Percentiles rank a stretch among this genome's conserved stretches.
Conservation (phyloP, 164 flowering plant species). For the Kingdonia uniflora region DNA sequence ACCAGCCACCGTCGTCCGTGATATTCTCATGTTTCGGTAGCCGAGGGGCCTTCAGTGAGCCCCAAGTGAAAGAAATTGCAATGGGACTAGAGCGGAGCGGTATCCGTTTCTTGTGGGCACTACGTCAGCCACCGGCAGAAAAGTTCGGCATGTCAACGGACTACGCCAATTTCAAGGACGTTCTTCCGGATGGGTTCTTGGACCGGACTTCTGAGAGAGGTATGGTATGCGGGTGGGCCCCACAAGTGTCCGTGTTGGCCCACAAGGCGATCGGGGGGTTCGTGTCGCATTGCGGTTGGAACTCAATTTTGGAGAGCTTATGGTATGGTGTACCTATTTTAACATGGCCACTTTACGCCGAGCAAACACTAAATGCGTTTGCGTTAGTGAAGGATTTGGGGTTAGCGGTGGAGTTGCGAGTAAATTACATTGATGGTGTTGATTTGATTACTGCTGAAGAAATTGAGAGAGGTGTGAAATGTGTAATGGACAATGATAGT, state of each 20-base stretch:
- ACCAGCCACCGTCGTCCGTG: slow-evolving; percentile 22
- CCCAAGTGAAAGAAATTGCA: slow-evolving; percentile 28
- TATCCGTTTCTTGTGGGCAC: slow-evolving; percentile 28
- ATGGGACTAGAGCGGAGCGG: slow-evolving; percentile 24
- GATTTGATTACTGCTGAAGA: too few relatives aligned
- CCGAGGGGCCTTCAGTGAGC: slow-evolving; percentile 14
- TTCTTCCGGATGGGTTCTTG: slow-evolving; percentile 12
- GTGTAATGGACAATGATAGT: slow-evolving; percentile 2
- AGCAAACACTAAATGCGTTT: slow-evolving; percentile 12
- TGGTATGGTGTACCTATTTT: slow-evolving; percentile 15
- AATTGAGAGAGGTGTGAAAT: slow-evolving; percentile 1
- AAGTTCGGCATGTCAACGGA: background rate
- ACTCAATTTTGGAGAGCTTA: slow-evolving; percentile 13
- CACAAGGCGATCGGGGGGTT: slow-evolving; percentile 12
- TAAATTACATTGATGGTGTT: too few relatives aligned
- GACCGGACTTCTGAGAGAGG: slow-evolving; percentile 6
- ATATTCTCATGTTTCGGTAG: slow-evolving; percentile 36
- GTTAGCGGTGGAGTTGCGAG: slow-evolving; percentile 1
- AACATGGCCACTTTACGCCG: slow-evolving; percentile 15
- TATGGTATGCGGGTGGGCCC: slow-evolving; percentile 10
- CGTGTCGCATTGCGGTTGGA: slow-evolving; percentile 18
- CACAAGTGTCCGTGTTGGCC: slow-evolving; percentile 10
- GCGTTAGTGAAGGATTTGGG: slow-evolving; percentile 11
- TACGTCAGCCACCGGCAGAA: slow-evolving; percentile 9
- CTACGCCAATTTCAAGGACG: background rate